phyloP scores from a whole-genome alignment of 768 basidiomycete species.

The Calocera viscosa region DNA sequence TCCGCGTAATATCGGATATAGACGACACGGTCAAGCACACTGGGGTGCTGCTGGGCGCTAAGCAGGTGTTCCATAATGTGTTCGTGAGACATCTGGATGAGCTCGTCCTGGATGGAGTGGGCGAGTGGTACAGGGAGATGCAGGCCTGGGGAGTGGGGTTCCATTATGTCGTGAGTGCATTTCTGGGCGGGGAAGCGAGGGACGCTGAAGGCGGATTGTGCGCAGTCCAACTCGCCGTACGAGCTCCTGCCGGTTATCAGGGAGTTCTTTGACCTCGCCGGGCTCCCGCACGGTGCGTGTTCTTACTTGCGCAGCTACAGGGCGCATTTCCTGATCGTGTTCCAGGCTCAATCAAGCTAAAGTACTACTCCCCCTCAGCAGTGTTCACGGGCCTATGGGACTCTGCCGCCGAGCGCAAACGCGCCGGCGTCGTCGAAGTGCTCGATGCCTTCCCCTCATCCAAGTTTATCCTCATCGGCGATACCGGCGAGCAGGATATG shows the following conservation, averaged over 20 bases:
- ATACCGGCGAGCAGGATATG: constrained; percentile 89
- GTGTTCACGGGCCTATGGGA: constrained; percentile 75
- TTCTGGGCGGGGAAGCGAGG: background rate
- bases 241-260: constrained; percentile 68
- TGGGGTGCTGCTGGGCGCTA: constrained; percentile 63
- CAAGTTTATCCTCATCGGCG: constrained; percentile 75
- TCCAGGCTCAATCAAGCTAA: constrained; percentile 63
- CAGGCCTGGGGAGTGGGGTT: constrained; percentile 61
- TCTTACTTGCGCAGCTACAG: background rate
- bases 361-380: constrained; percentile 73
- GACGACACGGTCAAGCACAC: constrained; percentile 86
- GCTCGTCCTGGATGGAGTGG: constrained; percentile 69
- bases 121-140: constrained; percentile 60
- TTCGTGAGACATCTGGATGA: constrained; percentile 79
- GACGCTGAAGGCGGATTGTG: constrained; percentile 12
- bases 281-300: constrained; percentile 47
- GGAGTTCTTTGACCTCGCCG: constrained; percentile 59
- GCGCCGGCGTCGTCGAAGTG: constrained; percentile 63
- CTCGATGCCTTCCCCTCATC: constrained; percentile 61
- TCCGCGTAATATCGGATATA: constrained; percentile 83
- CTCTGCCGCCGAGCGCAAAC: constrained; percentile 66
- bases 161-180: constrained; percentile 69
- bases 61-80: constrained; percentile 77
- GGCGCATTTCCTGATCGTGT: constrained; percentile 17
- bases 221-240: constrained; percentile 76